phyloP scores from a whole-genome alignment of 106 monocot species.

The Dactylorhiza incarnata region DNA sequence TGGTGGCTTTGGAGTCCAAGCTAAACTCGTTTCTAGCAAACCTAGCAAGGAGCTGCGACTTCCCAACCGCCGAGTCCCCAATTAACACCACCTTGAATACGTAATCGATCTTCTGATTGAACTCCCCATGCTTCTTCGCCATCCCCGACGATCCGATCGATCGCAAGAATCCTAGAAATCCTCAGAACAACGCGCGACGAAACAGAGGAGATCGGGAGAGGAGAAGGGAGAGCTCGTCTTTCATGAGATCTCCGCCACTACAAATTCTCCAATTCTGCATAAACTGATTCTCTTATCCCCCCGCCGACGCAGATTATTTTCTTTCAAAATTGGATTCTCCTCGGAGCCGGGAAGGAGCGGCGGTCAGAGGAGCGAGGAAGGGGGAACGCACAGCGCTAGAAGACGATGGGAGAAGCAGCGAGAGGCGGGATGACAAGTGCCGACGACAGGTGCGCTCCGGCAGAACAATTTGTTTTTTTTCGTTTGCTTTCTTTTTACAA shows the following conservation, averaged over 20 bases:
- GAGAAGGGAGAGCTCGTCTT: conserved; percentile 1
- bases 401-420: background rate
- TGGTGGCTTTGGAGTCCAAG: conserved; percentile 24
- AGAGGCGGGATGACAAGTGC: no score
- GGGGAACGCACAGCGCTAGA: background rate
- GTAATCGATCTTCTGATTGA: conserved; percentile 25
- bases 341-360: background rate
- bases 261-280: background rate
- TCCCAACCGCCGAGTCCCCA: conserved; percentile 27
- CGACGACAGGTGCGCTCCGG: no score
- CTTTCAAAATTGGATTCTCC: background rate
- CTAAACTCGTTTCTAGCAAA: conserved; percentile 24
- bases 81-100: conserved; percentile 29
- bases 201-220: background rate
- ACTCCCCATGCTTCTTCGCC: conserved; percentile 19
- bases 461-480: no score
- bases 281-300: background rate
- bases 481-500: no score
- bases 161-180: background rate
- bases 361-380: background rate
- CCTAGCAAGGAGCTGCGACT: conserved; percentile 23
- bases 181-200: background rate
- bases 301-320: background rate
- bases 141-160: conserved; percentile 4
- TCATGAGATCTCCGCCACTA: background rate